Percentiles rank a stretch among this genome's conserved stretches.
phyloP scores from a whole-genome alignment of 1,284 basidiomycete genomes.

The Fomitiporia mediterranea region DNA sequence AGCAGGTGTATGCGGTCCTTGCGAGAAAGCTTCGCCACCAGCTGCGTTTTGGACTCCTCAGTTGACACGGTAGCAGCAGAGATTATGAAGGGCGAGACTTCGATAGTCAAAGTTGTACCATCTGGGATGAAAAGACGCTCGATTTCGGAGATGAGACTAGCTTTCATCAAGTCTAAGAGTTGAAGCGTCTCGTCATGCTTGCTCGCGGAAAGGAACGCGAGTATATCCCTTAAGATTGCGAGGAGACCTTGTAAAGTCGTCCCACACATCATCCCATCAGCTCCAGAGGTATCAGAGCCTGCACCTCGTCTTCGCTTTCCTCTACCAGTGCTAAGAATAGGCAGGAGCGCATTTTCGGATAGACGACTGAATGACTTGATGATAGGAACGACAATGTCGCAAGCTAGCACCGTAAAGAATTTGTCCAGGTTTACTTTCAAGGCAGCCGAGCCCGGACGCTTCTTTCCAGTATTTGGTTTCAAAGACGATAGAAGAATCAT shows the following conservation, averaged over 20 bases:
- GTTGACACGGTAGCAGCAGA: background rate
- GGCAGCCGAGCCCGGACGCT: background rate
- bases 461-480: background rate
- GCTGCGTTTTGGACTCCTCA: background rate
- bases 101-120: background rate
- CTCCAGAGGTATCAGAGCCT: background rate
- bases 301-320: background rate
- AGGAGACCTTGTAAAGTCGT: background rate
- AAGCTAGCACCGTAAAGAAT: constrained; percentile 1
- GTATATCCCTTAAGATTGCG: background rate
- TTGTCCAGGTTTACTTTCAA: background rate
- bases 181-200: background rate
- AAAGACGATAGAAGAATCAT: background rate
- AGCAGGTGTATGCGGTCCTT: constrained; percentile 34
- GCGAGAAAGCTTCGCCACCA: background rate
- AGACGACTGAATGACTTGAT: constrained; percentile 5
- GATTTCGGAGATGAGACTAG: constrained; percentile 9
- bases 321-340: background rate
- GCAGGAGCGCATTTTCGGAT: background rate
- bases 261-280: too few relatives aligned
- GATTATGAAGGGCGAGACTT: background rate
- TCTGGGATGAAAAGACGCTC: background rate
- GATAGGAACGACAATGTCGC: constrained; percentile 7
- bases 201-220: background rate
- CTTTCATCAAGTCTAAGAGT: constrained; percentile 4